These are phyloP conservation scores for Fusarium albosuccineum DNA, from an alignment of 2,329 filamentous ascomycete genomes.

Conservation along the genomic window DNA sequence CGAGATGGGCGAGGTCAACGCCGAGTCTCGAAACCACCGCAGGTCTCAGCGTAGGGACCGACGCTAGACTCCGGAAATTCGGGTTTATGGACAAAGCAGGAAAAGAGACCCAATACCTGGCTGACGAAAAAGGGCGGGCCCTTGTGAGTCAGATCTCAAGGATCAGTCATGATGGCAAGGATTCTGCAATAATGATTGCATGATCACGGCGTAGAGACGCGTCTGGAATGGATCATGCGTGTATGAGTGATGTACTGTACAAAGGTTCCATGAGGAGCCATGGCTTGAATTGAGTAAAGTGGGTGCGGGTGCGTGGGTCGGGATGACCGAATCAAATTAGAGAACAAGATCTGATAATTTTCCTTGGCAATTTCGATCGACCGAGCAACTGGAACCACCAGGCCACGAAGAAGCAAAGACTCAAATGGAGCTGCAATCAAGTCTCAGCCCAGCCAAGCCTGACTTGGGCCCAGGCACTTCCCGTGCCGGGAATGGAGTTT, in stretches of 20 bases:
- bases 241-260: conserved; percentile 23
- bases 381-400: conserved; percentile 31
- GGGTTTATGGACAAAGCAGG: conserved; percentile 21
- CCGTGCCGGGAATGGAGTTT: conserved; percentile 4
- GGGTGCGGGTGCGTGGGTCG: conserved; percentile 16
- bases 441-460: conserved; percentile 15
- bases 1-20: conserved; percentile 46
- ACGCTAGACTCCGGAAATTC: conserved; percentile 33
- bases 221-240: conserved; percentile 35
- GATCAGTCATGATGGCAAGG: conserved; percentile 12
- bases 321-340: conserved; percentile 21
- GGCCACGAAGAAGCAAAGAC: conserved; percentile 11
- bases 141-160: conserved; percentile 37
- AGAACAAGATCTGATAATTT: conserved; percentile 45
- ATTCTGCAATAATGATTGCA: conserved; percentile 11
- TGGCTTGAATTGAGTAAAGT: conserved; percentile 38
- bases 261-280: conserved; percentile 4
- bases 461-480: neutral
- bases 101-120: conserved; percentile 1
- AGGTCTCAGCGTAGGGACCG: conserved; percentile 41
- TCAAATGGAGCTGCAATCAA: neutral
- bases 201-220: conserved; percentile 18
- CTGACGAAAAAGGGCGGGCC: conserved; percentile 25
- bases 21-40: conserved; percentile 29
- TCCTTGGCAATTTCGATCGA: conserved; percentile 43